Evolutionary conservation across 192 early-diverging fungal species (phyloP), one percentile per base, ranked within the genome.

Genomic region (Backusella psychrophila): DNA sequence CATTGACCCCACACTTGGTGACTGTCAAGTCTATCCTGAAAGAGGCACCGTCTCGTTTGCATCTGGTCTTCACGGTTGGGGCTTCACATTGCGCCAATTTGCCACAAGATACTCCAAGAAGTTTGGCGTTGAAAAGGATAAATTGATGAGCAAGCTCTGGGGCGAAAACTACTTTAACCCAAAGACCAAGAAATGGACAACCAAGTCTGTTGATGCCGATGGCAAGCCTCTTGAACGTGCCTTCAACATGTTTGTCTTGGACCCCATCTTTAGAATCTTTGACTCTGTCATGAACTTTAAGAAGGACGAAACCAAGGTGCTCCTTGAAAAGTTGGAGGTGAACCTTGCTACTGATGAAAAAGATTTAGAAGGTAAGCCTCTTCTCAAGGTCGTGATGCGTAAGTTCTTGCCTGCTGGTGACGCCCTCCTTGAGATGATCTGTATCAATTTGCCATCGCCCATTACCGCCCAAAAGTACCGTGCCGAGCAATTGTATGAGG

Each of bases 111-210:
- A 99, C 86, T 86, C 96, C 84, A 96, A 97, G 90, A 99, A 97
- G 93, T 96, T 98, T 75, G 96, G 96, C 91, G 93, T 97, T 72
- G 95, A 96, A 85, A 89, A 92, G 81, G 87, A 92, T 80, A 97
- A 97, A 90, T 94, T 99, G 92, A 97, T 98, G 96, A 69, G 77
- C 74, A 92, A 92, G 82, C 91, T 99, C 73, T 99, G 97, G 97
- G 97, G 97, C 53, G 97, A 99, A 85, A 97, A 96, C 93, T 99
- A 92, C 93, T 99, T 98, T 90, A 96, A 99, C 93, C 88, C 95
- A 83, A 88, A 90, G 81, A 95, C 96, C 88, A 97, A 96, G 90
- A 99, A 99, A 90, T 98, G 97, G 97, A 86, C 94, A 68, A 91
- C 76, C 79, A 94, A 94, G 89, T 71, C 81, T 77, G 86, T 73